Base-by-base conservation (phyloP, 768 basidiomycete genomes). In the Nidularia pulvinata region DNA sequence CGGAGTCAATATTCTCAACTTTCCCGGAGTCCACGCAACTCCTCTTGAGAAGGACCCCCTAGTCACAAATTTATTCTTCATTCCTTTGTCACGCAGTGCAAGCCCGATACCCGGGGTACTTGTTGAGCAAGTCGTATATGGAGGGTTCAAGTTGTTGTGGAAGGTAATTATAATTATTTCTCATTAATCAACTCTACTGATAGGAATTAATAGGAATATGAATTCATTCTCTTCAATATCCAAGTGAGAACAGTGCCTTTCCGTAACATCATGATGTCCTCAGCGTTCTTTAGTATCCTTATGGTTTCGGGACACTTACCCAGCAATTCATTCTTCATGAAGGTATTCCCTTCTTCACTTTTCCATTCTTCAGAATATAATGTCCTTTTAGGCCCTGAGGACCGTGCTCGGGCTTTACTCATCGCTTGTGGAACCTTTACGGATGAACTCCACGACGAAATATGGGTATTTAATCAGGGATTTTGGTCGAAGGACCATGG, bases 381-480 rank as follows among this genome's bases (percentile, higher is more conserved):
- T 19, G 19, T 19, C 19, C 19, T 19, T 19, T 19, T 19, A 67
- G 77, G 78, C 25, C 67, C 79, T 0, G 79, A 85, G 50, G 79
- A 82, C 7, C 73, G 72, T 2, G 66, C 74, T 7, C 77, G 82
- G 11, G 66, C 77, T 3, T 71, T 89, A 9, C 65, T 91, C 6
- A 62, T 85, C 11, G 70, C 77, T 4, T 71, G 74, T 3, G 88
- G 85, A 1, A 63, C 79, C 22, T 86, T 77, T 70, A 54, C 69
- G 4, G 67, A 85, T 46, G 73, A 77, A 33, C 67, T 84, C 9
- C 86, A 89, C 50, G 69, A 86, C 3, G 88, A 92, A 57, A 80
- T 93, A 51, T 88, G 88, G 80, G 87, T 93, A 4, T 93, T 82
- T 67, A 83, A 92, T 54, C 78, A 82, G 55, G 84, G 86, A 0